Evolutionary conservation across 257 asterid species (phyloP), one percentile per base, ranked within the genome.

Genomic region (Capsicum chinense): DNA sequence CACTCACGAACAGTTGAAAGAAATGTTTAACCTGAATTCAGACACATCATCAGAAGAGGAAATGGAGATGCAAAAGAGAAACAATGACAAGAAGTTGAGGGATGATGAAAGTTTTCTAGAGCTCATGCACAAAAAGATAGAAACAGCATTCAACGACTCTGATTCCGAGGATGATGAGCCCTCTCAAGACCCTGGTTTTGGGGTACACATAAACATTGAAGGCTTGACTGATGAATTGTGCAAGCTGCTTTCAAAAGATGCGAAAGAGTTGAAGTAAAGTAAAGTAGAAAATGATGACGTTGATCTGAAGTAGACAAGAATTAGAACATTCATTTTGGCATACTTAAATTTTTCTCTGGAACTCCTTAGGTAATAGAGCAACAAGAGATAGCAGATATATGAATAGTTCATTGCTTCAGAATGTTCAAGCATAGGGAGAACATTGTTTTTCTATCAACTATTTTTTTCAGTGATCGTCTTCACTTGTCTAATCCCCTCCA

Each of bases 371-470:
- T 59, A 7, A 59, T 16, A 59, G 64, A 59, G 64, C 60, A 59
- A 59, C 10, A 59, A 59, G 33, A 10, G 11, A 59, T 59, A 59
- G 64, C 11, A 17, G 64, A 59, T 59, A 2, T 59, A 7, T 16
- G 64, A 58, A 58, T 16, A 59, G 79, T 69, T 68, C 79, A 69
- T 42, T 69, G 79, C 56, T 69, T 42, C 56, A 16, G 4, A 69
- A n/a, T 16, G 79, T 69, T 42, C 56, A 69, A 42, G 56, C 79
- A 69, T 2, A 69, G 56, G 8, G 56, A 39, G 35, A 69, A 69
- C 33, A 42, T 69, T 39, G 79, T 42, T 69, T 42, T 69, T 10
- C 33, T 59, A 59, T 17, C 26, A 59, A 59, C 26, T 59, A 59
- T 17, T 16, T 59, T 59, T 59, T 17, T 7, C 9, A 59, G 26